Evolutionary conservation across 257 asterid species (phyloP), one percentile per base, ranked within the genome.

Genomic region (Oldenlandia corymbosa): DNA sequence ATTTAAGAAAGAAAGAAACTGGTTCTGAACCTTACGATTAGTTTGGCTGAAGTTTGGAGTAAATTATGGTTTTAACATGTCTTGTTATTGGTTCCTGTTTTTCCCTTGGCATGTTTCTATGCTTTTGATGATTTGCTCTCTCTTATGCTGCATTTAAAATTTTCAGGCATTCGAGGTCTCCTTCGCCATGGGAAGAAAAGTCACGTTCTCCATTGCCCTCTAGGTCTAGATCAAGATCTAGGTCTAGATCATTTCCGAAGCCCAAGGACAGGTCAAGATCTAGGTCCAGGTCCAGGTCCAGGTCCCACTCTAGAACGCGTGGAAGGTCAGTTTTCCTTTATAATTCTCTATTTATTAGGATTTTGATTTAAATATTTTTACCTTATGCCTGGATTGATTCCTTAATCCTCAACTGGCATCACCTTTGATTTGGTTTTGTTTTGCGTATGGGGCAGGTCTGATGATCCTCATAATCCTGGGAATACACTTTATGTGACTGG

Each of bases 401-500:
- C 28, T 55, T 23, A 23, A 2, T 5, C 32, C 41, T 52, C 61
- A 55, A 54, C 23, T 54, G 48, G 24, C 45, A 36, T 27, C 53
- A 46, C 39, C 30, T 32, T 75, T 51, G 10, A 20, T 54, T 24
- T n/a, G n/a, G 48, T 23, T 37, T 71, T 58, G 28, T 60, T n/a
- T n/a, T n/a, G n/a, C n/a, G n/a, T n/a, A n/a, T n/a, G n/a, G n/a
- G n/a, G 52, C 75, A 85, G 94, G 83, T 3, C 73, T 23, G 79
- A 62, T 18, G 91, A 84, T 1, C 82, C 9, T 37, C 59, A 55
- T 67, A 90, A 90, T 80, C 83, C 88, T 16, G 97, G 99, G 61
- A 80, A 83, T 73, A 80, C 91, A 21, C 97, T 87, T 54, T 93
- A 93, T 78, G 92, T 93, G 63, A 93, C 99, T 77, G 99, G 99